Evolutionary conservation across 768 basidiomycete genomes (phyloP), one percentile per base, ranked within the genome.

Genomic region (Fomitopsis pulvina): DNA sequence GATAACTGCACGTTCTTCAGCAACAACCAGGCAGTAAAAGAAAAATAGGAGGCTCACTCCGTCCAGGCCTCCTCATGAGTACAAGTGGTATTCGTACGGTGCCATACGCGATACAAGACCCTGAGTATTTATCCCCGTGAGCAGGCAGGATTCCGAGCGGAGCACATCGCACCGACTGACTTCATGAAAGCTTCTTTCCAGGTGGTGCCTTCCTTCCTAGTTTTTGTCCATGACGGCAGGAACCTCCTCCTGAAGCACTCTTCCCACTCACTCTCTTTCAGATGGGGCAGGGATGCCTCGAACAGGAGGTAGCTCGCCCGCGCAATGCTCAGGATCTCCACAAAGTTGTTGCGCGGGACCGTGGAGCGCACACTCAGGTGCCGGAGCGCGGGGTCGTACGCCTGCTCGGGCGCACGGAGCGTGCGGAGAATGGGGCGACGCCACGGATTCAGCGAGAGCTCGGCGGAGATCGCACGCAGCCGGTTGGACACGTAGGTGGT

Each of bases 21-120:
- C 10, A 10, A 20, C 24, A 40, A 22, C 11, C 7, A 18, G 26
- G 24, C 10, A 11, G 26, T 4, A 24, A 11, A 22, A 50, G 22
- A 46, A 16, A 41, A 39, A 59, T 32, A 48, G n/a, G n/a, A n/a
- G n/a, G 28, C 24, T 45, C 62, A 88, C 84, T 80, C 87, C 43
- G 87, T 90, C 87, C 89, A 92, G 20, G 86, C 71, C 66, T 92
- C 90, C 57, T 88, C 85, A 6, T 78, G 64, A 20, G 87, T 88
- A 60, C 88, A 91, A n/a, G 74, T 72, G 2, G 80, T 79, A 32
- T 68, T 71, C 59, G 73, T 76, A 48, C 87, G 78, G 61, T 91
- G 89, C 77, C 79, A 83, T 32, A 85, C 71, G 27, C 83, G 73
- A 60, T 77, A 72, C 46, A 90, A 65, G 29, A 77, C 60, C 60